Evolutionary conservation across 2,329 filamentous ascomycete genomes (phyloP), one percentile per base, ranked within the genome.

Genomic region (Ceratocystis alfenasii): DNA sequence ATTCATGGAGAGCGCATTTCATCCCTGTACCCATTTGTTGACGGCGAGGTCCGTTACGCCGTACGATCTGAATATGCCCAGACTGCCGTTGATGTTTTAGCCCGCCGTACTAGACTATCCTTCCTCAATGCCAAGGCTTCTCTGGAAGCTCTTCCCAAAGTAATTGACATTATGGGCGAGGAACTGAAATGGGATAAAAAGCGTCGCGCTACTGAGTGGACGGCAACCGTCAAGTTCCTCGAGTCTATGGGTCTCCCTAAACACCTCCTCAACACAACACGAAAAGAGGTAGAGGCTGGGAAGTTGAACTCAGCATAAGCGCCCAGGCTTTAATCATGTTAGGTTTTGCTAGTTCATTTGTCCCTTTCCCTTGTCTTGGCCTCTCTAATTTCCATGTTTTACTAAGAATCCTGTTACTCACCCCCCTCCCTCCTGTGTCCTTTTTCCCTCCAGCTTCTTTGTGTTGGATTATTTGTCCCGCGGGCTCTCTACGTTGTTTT

Each of bases 51-150:
- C 50, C 85, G 90, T 65, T 96, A 96, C 74, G 90, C 90, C 28
- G 85, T 95, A 50, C 81, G 86, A 63, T 87, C 95, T 75, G 93
- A 96, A 77, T 95, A 95, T 72, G 93, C 93, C 2, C 89, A 95
- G 75, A 95, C 90, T 2, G 90, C 90, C 1, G 87, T 92, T 17
- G 92, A 96, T 73, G 88, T 96, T 12, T 79, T 96, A 60, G 92
- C 91, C 2, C 83, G 93, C 67, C 82, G 92, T 68, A 96, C 89
- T 50, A 81, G 93, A 66, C 78, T 96, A 66, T 89, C 91, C 7
- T 97, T 96, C 78, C 77, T 96, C 70, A 96, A 96, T 73, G 91
- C 91, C 4, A 90, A 96, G 75, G 92, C 92, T 10, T 87, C 91
- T 0, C 83, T 96, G 8, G 90, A 96, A 76, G 87, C 90, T 1